These are phyloP conservation scores for Amanita jacksonii DNA, from an alignment of 768 basidiomycete species.

Conservation along the genomic window DNA sequence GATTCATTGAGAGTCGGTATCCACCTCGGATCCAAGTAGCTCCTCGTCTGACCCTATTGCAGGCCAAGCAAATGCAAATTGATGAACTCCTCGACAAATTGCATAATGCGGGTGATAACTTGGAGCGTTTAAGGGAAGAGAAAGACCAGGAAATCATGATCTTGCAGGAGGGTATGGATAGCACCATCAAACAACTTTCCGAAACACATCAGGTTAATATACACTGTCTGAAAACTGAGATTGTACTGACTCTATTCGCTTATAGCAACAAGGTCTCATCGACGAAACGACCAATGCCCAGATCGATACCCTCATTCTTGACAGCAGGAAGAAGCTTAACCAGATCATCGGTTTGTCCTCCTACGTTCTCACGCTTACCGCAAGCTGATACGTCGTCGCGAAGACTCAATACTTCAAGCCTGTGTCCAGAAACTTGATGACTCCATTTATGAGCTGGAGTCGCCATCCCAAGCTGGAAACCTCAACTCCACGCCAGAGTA, in stretches of 20 bases:
- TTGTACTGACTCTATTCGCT: conserved; percentile 9
- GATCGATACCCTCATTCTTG: conserved; percentile 92
- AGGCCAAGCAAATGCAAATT: conserved; percentile 96
- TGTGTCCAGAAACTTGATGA: conserved; percentile 98
- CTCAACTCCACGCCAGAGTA: conserved; percentile 98
- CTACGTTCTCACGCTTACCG: background rate
- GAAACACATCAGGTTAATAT: conserved; percentile 72
- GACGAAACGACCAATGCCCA: conserved; percentile 94
- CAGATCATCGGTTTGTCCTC: conserved; percentile 72
- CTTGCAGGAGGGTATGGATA: conserved; percentile 92
- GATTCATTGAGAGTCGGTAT: conserved; percentile 76
- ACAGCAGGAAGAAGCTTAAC: conserved; percentile 96
- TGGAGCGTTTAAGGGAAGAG: conserved; percentile 83
- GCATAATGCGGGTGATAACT: conserved; percentile 60
- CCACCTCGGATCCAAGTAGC: background rate
- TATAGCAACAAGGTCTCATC: conserved; percentile 69
- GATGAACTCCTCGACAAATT: conserved; percentile 84
- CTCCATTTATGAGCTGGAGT: conserved; percentile 95
- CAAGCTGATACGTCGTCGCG: conserved; percentile 11
- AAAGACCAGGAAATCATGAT: conserved; percentile 97
- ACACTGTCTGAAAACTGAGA: background rate
- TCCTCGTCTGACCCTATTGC: conserved; percentile 9
- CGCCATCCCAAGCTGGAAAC: conserved; percentile 90
- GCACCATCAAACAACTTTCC: conserved; percentile 77
- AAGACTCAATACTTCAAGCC: conserved; percentile 93